phyloP scores from a whole-genome alignment of 208 protist species.

The Trypanosoma avium region DNA sequence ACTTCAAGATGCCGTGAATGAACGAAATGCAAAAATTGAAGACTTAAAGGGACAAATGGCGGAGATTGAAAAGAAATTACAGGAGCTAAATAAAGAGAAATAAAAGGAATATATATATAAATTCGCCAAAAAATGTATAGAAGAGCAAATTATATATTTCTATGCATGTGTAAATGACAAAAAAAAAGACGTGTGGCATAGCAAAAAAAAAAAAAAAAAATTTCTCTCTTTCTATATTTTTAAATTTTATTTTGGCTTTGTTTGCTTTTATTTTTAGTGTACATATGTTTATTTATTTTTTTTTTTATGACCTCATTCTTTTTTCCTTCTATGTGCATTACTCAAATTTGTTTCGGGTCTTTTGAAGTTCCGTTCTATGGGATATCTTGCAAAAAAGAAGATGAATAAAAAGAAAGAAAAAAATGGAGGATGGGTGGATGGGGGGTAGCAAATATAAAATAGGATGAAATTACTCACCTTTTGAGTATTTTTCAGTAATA shows the following conservation, averaged over 20 bases:
- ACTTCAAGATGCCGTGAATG: slow-evolving; percentile 34
- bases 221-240: neutral
- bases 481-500: too few species aligned
- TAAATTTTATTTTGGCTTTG: slow-evolving; percentile 13
- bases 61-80: slow-evolving; percentile 43
- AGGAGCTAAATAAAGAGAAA: slow-evolving; percentile 32
- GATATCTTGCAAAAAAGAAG: neutral
- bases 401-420: slow-evolving; percentile 14
- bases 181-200: neutral
- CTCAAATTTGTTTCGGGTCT: slow-evolving; percentile 22
- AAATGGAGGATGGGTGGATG: neutral
- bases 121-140: neutral
- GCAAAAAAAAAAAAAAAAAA: too few species aligned
- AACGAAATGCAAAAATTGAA: slow-evolving; percentile 45
- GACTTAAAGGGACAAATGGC: slow-evolving; percentile 52
- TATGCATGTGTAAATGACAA: slow-evolving; percentile 1
- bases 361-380: too few species aligned
- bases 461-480: too few species aligned
- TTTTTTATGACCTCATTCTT: neutral
- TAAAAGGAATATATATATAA: neutral
- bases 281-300: slow-evolving; percentile 6
- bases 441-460: too few species aligned
- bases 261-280: slow-evolving; percentile 24
- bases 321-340: slow-evolving; percentile 5
- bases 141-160: neutral